Conservation (phyloP, 192 early-diverging fungal species). For the Backusella australiensis region DNA sequence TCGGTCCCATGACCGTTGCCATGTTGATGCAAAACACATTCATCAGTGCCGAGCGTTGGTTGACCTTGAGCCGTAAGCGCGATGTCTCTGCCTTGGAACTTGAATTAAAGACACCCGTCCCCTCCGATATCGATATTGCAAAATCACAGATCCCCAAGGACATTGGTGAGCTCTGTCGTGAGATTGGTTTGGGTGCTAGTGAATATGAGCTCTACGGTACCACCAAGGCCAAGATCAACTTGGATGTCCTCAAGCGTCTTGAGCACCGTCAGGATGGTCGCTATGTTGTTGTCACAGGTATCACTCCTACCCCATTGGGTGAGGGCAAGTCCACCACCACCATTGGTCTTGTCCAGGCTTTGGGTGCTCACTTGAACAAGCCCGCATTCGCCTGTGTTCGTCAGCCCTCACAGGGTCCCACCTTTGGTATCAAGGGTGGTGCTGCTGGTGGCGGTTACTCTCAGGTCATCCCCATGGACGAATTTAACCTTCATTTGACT, state of each 20-base stretch:
- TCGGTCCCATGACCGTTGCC: slow-evolving; percentile 99
- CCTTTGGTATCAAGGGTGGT: slow-evolving; percentile 99
- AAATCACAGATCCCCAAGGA: slow-evolving; percentile 84
- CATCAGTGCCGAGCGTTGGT: slow-evolving; percentile 69
- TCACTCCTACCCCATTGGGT: slow-evolving; percentile 97
- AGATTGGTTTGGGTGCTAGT: slow-evolving; percentile 73
- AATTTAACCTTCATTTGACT: slow-evolving; percentile 98
- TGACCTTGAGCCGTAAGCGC: slow-evolving; percentile 49
- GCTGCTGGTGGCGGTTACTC: slow-evolving; percentile 98
- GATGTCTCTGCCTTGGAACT: slow-evolving; percentile 62
- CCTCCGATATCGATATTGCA: slow-evolving; percentile 95
- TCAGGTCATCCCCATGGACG: slow-evolving; percentile 99
- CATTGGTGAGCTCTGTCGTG: slow-evolving; percentile 73
- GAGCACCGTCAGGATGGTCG: slow-evolving; percentile 75
- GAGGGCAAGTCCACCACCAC: slow-evolving; percentile 99
- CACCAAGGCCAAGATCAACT: slow-evolving; percentile 86
- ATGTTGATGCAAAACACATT: slow-evolving; percentile 95
- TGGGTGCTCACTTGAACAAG: slow-evolving; percentile 91
- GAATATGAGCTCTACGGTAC: slow-evolving; percentile 86
- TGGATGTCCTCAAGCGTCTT: slow-evolving; percentile 84
- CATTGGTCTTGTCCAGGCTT: slow-evolving; percentile 91
- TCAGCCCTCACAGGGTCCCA: slow-evolving; percentile 99
- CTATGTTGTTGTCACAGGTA: slow-evolving; percentile 96
- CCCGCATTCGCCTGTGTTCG: slow-evolving; percentile 94
- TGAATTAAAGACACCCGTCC: slow-evolving; percentile 74